Percentiles rank a stretch among this genome's conserved stretches.
phyloP scores from a whole-genome alignment of 202 grass and related monocot species.

The Panicum hallii region DNA sequence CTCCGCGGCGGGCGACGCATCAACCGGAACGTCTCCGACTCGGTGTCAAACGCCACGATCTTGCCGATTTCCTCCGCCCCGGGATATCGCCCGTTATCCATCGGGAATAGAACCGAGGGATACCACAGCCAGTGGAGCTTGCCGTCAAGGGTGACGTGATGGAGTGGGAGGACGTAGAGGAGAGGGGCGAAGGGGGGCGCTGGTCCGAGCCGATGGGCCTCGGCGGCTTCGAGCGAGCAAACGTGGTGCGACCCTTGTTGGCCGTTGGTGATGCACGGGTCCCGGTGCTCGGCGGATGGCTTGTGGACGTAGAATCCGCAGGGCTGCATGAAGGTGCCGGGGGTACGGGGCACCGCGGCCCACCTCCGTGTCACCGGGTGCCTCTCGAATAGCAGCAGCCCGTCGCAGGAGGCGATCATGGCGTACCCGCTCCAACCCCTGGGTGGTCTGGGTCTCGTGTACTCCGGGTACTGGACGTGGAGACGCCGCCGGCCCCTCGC shows the following conservation, averaged over 20 bases:
- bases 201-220: not conserved
- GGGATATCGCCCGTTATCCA: no score
- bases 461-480: no score
- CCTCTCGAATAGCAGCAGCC: slow-evolving; percentile 13
- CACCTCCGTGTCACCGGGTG: slow-evolving; percentile 26
- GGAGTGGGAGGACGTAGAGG: no score
- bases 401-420: slow-evolving; percentile 16
- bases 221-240: not conserved
- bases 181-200: no score
- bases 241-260: not conserved
- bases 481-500: no score
- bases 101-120: not conserved
- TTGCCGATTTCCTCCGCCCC: no score
- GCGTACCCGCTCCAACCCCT: no score
- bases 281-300: slow-evolving; percentile 28
- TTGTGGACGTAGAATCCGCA: slow-evolving; percentile 30
- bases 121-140: slow-evolving; percentile 11
- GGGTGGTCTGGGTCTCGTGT: no score
- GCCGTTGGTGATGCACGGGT: not conserved
- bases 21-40: slow-evolving; percentile 10
- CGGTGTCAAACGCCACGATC: slow-evolving; percentile 24
- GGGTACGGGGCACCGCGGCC: not conserved
- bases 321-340: not conserved
- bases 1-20: not conserved
- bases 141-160: no score